A percentile compares a stretch with the other conserved stretches of the same genome.
Conservation (phyloP, 139 green algal genomes). For the Coccomyxa sp. region DNA sequence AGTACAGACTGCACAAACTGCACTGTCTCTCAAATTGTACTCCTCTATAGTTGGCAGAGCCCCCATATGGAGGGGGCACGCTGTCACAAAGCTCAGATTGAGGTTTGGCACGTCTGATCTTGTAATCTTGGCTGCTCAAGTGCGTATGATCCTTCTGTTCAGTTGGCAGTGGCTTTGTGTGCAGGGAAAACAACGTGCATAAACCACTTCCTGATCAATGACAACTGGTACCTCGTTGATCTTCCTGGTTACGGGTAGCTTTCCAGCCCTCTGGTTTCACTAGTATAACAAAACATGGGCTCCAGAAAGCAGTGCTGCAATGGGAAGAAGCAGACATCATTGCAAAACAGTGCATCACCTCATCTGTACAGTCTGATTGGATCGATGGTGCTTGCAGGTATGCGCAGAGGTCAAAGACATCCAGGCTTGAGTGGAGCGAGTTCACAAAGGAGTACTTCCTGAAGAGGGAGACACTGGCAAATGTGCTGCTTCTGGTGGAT, state of each 20-base stretch:
- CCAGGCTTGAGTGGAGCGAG: conserved; percentile 64
- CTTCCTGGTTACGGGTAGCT: conserved; percentile 88
- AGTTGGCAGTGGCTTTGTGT: background rate
- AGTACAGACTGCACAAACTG: no score
- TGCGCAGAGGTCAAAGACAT: conserved; percentile 46
- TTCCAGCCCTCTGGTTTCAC: background rate
- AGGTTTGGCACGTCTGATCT: no score
- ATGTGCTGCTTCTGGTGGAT: conserved; percentile 93
- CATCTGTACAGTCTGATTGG: background rate
- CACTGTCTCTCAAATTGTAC: no score
- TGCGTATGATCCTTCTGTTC: background rate
- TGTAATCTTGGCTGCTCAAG: background rate
- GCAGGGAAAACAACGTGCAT: conserved; percentile 94
- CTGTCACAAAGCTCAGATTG: no score
- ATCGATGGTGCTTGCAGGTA: conserved; percentile 45
- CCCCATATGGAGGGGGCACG: no score
- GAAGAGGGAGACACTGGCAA: conserved; percentile 67
- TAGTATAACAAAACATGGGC: background rate
- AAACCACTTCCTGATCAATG: conserved; percentile 97
- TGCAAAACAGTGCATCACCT: background rate
- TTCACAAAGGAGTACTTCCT: conserved; percentile 91
- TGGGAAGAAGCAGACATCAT: no score
- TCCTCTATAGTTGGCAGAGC: no score
- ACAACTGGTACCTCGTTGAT: conserved; percentile 92
- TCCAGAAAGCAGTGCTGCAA: no score